Percentiles rank a stretch among this genome's conserved stretches.
Conservation (phyloP, 2,329 filamentous ascomycete genomes). For the Cladophialophora exuberans region DNA sequence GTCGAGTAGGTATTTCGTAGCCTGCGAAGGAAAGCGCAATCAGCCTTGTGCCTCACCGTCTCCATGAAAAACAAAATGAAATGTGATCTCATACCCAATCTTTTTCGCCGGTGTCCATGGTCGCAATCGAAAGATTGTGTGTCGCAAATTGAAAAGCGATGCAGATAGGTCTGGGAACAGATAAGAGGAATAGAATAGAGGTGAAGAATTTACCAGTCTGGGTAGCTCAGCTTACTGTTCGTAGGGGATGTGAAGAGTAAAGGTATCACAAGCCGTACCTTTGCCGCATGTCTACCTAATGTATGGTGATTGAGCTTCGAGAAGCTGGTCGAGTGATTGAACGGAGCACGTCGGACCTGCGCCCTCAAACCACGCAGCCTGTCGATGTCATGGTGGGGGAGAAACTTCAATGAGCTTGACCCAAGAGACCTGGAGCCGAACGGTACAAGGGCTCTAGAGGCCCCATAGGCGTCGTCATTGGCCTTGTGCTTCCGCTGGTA, state of each 20-base stretch:
- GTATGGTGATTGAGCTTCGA: background rate
- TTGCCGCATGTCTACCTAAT: background rate
- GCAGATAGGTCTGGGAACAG: background rate
- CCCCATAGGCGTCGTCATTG: slow-evolving; percentile 5
- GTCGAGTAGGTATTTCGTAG: slow-evolving; percentile 68
- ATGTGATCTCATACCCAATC: slow-evolving; percentile 50
- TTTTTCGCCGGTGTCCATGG: slow-evolving; percentile 44
- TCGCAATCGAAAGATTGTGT: background rate
- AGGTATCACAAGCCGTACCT: background rate
- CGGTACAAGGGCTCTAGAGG: too few species aligned
- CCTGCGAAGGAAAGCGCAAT: slow-evolving; percentile 49
- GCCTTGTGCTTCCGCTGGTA: slow-evolving; percentile 10
- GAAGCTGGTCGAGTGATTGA: background rate
- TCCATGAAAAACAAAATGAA: background rate
- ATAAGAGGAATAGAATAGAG: background rate
- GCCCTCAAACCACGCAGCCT: background rate
- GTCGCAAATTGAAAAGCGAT: background rate
- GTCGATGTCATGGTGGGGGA: slow-evolving; percentile 25
- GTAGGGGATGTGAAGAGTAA: background rate
- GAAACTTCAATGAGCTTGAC: background rate
- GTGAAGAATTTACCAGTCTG: too few species aligned
- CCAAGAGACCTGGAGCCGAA: too few species aligned
- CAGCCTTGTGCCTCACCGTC: slow-evolving; percentile 7
- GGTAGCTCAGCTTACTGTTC: background rate
- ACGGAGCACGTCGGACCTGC: slow-evolving; percentile 10